Base-by-base conservation (phyloP, 331 rosid species). In the Arachis monticola region DNA sequence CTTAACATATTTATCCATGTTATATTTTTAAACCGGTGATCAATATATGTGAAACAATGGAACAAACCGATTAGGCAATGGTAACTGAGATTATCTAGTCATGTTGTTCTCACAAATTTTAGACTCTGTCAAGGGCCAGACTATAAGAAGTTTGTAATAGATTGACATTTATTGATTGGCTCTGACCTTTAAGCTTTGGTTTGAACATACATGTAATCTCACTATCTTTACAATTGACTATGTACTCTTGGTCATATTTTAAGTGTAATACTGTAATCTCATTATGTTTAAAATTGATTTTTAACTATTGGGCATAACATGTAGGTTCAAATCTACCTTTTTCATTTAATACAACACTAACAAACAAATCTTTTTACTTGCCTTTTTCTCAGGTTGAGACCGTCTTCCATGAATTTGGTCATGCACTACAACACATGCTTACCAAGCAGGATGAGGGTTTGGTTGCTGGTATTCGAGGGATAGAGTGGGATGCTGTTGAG, bases 401-500 rank as follows among this genome's bases (percentile, higher is more conserved):
- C 4, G 99, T 92, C 79, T 94, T 94, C 93, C 97, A 94, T 88
- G 99, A 94, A 87, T 94, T 94, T 76, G 99, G 99, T 75, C 99
- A 94, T 79, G 97, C 99, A 47, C 97, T 94, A 77, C 99, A 94
- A 85, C 99, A 92, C 78, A 94, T 94, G 97, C 89, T 94, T 83
- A 94, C 99, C 5, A 88, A 81, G 87, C 88, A 94, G 82, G 97
- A 92, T 52, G 99, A 94, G 81, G 97, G 99, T 88, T 77, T 94
- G 64, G 97, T 94, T 77, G 82, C 99, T 84, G 99, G 99, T 79
- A 88, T 92, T 83, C 90, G 99, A 69, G 96, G 96, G 9, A 84
- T 92, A 80, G 99, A 94, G 85, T 94, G 99, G 99, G 99, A 94
- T 83, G 99, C 99, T 76, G 92, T 94, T 75, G 99, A 94, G 77